A percentile compares a stretch with the other conserved stretches of the same genome.
phyloP scores from a whole-genome alignment of 2,329 filamentous ascomycete species.

The Colletotrichum liriopes region DNA sequence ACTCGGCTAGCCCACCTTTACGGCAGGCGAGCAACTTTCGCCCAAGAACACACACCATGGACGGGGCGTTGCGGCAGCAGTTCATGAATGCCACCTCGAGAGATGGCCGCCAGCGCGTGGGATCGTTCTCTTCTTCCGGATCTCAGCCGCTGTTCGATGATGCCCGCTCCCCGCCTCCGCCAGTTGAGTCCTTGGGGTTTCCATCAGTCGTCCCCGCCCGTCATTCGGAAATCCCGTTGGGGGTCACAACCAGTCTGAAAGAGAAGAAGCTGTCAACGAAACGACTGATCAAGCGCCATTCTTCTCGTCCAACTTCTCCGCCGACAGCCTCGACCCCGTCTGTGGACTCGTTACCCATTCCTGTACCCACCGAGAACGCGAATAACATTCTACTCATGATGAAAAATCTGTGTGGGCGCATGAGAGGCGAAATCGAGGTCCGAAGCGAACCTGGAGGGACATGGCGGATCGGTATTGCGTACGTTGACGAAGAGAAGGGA shows the following conservation, averaged over 20 bases:
- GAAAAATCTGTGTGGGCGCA: conserved; percentile 83
- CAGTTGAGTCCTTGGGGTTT: conserved; percentile 60
- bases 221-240: conserved; percentile 41
- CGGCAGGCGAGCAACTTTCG: conserved; percentile 57
- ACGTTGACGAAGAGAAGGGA: conserved; percentile 83
- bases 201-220: conserved; percentile 57
- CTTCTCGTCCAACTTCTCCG: conserved; percentile 73
- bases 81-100: conserved; percentile 53
- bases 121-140: conserved; percentile 78
- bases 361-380: conserved; percentile 76
- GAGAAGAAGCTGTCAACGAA: conserved; percentile 66
- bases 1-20: conserved; percentile 55
- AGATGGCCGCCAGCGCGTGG: conserved; percentile 75
- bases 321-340: conserved; percentile 65
- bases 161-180: conserved; percentile 57
- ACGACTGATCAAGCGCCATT: conserved; percentile 70
- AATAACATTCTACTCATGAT: conserved; percentile 82
- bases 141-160: conserved; percentile 70
- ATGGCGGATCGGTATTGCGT: conserved; percentile 82
- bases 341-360: conserved; percentile 72
- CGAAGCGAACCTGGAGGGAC: conserved; percentile 72
- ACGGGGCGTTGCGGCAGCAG: conserved; percentile 67
- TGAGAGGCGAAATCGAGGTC: conserved; percentile 85
- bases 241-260: conserved; percentile 51
- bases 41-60: conserved; percentile 72